Conservation (phyloP, 352 stramenopile genomes). For the Phytophthora gonapodyides region DNA sequence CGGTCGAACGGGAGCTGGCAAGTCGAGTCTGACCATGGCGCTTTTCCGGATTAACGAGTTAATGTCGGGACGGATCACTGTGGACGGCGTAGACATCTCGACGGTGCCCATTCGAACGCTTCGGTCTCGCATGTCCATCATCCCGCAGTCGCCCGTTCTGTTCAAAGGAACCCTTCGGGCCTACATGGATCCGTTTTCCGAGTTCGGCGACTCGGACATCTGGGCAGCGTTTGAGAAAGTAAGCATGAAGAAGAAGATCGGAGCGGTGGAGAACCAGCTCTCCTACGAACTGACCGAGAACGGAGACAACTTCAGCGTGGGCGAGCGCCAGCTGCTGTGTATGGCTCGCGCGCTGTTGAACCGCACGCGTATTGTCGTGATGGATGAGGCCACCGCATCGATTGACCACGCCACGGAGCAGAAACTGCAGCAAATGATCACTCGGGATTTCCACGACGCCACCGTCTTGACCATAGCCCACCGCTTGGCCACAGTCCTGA, state of each 20-base stretch:
- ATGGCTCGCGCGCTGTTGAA: slow-evolving; percentile 90
- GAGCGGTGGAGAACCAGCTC: slow-evolving; percentile 25
- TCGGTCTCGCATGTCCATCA: slow-evolving; percentile 48
- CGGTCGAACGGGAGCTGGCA: slow-evolving; percentile 81
- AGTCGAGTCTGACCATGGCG: slow-evolving; percentile 77
- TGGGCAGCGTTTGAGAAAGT: slow-evolving; percentile 64
- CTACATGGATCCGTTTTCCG: slow-evolving; percentile 89
- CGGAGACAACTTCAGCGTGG: slow-evolving; percentile 54
- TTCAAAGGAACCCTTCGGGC: slow-evolving; percentile 88
- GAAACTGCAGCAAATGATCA: slow-evolving; percentile 73
- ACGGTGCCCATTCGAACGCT: slow-evolving; percentile 35
- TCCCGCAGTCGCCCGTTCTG: slow-evolving; percentile 85
- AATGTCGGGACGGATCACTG: slow-evolving; percentile 43
- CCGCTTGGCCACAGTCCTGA: slow-evolving; percentile 89
- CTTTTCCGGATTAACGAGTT: slow-evolving; percentile 90
- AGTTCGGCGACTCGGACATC: slow-evolving; percentile 74
- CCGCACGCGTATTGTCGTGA: slow-evolving; percentile 86
- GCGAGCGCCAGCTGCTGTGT: slow-evolving; percentile 93
- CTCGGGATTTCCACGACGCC: slow-evolving; percentile 79
- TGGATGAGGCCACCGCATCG: slow-evolving; percentile 93
- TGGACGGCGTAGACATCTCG: slow-evolving; percentile 51
- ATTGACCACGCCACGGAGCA: slow-evolving; percentile 64
- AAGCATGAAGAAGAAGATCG: slow-evolving; percentile 52
- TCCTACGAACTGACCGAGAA: slow-evolving; percentile 49
- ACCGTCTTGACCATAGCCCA: slow-evolving; percentile 96